Evolutionary conservation across 2,329 filamentous ascomycete species (phyloP).

Genomic region (Orbilia oligospora): DNA sequence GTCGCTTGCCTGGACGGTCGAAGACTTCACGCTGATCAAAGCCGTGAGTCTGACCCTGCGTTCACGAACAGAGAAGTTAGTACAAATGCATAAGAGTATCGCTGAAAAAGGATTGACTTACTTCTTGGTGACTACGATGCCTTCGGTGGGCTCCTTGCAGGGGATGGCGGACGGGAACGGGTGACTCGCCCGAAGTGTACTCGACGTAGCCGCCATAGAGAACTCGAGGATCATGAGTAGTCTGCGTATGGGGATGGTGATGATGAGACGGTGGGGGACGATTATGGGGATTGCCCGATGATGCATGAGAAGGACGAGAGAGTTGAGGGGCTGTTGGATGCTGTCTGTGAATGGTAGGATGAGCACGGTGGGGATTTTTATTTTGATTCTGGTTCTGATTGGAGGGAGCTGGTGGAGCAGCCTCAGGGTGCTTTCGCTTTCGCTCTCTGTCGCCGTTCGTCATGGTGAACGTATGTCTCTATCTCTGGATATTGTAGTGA

Average conservation of each 20-base stretch:
- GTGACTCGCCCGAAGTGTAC: constrained; percentile 45
- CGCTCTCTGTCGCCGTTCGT: constrained; percentile 40
- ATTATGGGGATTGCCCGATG: no score
- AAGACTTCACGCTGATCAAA: constrained; percentile 18
- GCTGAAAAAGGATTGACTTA: neutral
- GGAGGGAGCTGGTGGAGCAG: neutral
- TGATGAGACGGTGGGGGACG: neutral
- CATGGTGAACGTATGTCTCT: constrained; percentile 13
- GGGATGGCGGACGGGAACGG: constrained; percentile 10
- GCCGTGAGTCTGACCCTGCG: constrained; percentile 9
- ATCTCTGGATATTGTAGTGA: neutral
- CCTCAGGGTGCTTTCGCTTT: constrained; percentile 53
- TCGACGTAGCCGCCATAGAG: constrained; percentile 51
- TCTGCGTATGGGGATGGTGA: neutral
- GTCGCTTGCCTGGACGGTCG: constrained; percentile 56
- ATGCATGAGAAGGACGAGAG: neutral
- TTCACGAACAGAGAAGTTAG: constrained; percentile 2
- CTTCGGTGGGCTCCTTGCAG: constrained; percentile 16
- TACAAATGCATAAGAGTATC: neutral
- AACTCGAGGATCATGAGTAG: constrained; percentile 31
- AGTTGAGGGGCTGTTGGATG: constrained; percentile 2
- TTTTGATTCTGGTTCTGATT: constrained; percentile 23
- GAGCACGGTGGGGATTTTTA: neutral
- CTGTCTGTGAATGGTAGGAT: neutral
- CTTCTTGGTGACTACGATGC: constrained; percentile 34